phyloP scores from a whole-genome alignment of 345 rosid genomes.

The Syzygium jambos region DNA sequence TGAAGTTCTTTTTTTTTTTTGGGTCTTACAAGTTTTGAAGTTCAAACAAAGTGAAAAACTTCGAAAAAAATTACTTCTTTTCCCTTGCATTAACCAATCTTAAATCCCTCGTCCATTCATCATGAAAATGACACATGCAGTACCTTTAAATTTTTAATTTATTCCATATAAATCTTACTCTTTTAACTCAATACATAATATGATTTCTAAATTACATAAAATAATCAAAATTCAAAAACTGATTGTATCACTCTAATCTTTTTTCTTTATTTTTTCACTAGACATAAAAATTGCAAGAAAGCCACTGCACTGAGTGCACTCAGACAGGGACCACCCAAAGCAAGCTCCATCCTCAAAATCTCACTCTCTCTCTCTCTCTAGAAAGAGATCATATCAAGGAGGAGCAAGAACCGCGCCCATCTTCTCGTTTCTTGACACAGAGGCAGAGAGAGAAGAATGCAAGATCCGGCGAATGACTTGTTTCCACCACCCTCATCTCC shows the following conservation, averaged over 20 bases:
- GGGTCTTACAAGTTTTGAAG: neutral
- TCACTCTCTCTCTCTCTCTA: neutral
- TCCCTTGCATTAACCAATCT: neutral
- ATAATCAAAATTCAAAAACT: too few species aligned
- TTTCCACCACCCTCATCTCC: constrained; percentile 56
- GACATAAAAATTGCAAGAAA: neutral
- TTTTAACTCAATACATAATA: too few species aligned
- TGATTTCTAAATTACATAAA: too few species aligned
- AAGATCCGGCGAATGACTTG: constrained; percentile 42
- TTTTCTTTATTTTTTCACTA: neutral
- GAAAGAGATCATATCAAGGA: neutral
- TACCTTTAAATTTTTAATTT: too few species aligned
- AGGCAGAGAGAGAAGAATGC: constrained; percentile 13
- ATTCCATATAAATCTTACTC: too few species aligned
- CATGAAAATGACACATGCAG: neutral
- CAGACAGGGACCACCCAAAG: neutral
- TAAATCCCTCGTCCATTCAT: neutral
- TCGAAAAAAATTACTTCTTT: neutral
- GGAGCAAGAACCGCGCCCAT: neutral
- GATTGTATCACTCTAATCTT: neutral
- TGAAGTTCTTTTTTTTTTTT: too few species aligned
- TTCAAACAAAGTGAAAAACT: neutral
- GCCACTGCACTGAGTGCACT: neutral
- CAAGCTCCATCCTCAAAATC: neutral
- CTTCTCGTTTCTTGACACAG: neutral